These are phyloP conservation scores for Botrytis fragariae DNA, from an alignment of 2,329 filamentous ascomycete genomes.

Conservation along the genomic window DNA sequence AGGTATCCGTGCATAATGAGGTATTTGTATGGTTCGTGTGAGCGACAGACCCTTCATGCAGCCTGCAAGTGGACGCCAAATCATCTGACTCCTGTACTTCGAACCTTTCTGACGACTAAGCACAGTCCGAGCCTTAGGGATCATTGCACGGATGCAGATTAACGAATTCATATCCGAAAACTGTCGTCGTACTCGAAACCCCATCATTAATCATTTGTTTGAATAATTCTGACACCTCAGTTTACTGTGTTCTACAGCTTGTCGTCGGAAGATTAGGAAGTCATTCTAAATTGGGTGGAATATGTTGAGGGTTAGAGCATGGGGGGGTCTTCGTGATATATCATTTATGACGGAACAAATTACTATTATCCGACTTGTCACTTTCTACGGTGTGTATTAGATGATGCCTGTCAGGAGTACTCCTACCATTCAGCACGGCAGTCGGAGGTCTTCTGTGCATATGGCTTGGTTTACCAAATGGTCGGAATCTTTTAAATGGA, in stretches of 20 bases:
- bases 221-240: neutral
- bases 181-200: neutral
- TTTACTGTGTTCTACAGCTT: neutral
- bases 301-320: neutral
- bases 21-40: neutral
- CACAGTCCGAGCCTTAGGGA: neutral
- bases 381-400: neutral
- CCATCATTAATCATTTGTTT: neutral
- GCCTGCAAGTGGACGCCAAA: slow-evolving; percentile 1
- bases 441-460: neutral
- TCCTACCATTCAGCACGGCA: neutral
- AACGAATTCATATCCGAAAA: neutral
- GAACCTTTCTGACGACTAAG: neutral
- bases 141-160: neutral
- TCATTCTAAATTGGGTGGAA: neutral
- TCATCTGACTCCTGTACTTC: neutral
- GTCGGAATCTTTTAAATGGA: neutral
- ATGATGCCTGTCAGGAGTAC: neutral
- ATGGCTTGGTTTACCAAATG: neutral
- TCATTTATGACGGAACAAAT: neutral
- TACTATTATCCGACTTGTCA: neutral
- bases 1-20: neutral
- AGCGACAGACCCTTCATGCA: slow-evolving; percentile 17
- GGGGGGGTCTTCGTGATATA: neutral
- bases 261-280: neutral